Conservation (phyloP, 768 basidiomycete species). For the Grammothele lineata region DNA sequence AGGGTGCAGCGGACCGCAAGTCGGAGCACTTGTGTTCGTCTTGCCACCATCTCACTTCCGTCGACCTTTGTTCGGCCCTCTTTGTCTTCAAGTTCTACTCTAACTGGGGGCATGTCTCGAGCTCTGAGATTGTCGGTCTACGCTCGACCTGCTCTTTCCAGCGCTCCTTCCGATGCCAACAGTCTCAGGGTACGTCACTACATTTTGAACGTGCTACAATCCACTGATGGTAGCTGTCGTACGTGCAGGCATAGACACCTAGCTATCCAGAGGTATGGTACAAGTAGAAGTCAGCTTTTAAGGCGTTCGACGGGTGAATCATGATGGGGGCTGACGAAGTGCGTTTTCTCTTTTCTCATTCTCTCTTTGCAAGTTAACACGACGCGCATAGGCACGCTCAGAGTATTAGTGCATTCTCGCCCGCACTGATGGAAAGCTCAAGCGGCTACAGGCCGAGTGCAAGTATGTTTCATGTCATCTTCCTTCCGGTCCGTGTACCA, state of each 20-base stretch:
- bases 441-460: constrained; percentile 25
- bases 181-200: neutral
- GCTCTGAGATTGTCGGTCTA: neutral
- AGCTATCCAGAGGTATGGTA: constrained; percentile 10
- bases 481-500: neutral
- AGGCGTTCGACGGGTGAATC: neutral
- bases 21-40: no score
- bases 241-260: neutral
- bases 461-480: constrained; percentile 25
- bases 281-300: constrained; percentile 21
- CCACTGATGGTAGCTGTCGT: neutral
- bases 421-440: constrained; percentile 23
- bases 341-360: neutral
- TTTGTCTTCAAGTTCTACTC: no score
- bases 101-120: neutral
- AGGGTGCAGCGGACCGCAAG: no score
- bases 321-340: constrained; percentile 6
- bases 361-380: no score
- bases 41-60: no score
- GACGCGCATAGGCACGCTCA: constrained; percentile 17
- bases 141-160: neutral
- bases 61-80: no score
- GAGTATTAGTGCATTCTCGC: constrained; percentile 20
- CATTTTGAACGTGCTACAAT: neutral
- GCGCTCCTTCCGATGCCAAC: neutral